These are phyloP conservation scores for Prunus mume DNA, from an alignment of 306 rosid genomes.

Conservation along the genomic window DNA sequence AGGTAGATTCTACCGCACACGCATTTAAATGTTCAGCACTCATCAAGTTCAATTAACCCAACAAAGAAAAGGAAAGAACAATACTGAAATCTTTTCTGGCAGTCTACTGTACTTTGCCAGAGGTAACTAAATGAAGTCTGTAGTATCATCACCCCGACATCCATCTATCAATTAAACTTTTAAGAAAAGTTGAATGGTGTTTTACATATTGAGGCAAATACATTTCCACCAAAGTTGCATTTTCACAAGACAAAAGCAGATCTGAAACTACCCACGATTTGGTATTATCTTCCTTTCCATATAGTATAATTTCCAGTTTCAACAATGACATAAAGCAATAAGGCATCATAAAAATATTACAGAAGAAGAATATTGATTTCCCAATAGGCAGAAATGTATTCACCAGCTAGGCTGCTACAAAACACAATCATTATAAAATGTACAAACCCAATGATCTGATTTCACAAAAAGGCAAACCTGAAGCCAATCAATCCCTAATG, in stretches of 20 bases:
- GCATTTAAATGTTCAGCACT: not conserved
- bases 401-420: not conserved
- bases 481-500: conserved; percentile 56
- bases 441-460: not conserved
- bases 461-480: not conserved
- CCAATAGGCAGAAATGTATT: not conserved
- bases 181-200: not conserved
- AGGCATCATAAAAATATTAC: not conserved
- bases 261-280: not conserved
- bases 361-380: not conserved
- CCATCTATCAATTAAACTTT: not conserved
- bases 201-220: not conserved
- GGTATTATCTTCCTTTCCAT: not conserved
- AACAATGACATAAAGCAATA: not conserved
- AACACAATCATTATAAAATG: not conserved
- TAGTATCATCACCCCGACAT: not conserved
- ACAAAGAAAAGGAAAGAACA: not conserved
- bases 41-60: not conserved
- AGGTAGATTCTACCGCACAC: too few species aligned
- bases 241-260: not conserved
- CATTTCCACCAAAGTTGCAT: not conserved
- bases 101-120: not conserved
- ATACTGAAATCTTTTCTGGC: too few species aligned
- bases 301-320: not conserved
- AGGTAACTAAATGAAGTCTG: not conserved